Conservation (phyloP, 2,329 filamentous ascomycete species). For the Fusarium udum region DNA sequence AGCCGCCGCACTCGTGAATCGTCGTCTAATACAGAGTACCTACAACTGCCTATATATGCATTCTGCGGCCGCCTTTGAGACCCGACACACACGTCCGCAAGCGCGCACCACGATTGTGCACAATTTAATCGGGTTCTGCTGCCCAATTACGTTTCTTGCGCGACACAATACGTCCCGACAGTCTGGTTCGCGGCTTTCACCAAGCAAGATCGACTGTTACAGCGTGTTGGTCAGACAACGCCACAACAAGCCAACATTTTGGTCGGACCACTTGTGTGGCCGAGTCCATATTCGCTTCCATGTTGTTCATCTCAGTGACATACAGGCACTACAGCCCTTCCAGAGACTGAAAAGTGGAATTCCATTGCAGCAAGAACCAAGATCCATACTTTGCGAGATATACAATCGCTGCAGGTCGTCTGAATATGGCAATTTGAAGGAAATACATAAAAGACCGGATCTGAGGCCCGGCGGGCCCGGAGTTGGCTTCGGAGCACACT, state of each 20-base stretch:
- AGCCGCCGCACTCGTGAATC: neutral
- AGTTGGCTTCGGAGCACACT: conserved; percentile 15
- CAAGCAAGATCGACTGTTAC: conserved; percentile 39
- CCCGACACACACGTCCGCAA: conserved; percentile 2
- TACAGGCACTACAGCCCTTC: neutral
- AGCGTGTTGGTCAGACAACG: conserved; percentile 32
- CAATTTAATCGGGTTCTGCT: conserved; percentile 15
- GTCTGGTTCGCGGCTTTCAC: conserved; percentile 36
- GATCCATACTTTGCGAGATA: neutral
- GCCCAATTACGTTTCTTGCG: conserved; percentile 34
- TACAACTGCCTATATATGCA: conserved; percentile 7
- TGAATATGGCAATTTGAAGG: neutral
- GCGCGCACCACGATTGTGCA: conserved; percentile 20
- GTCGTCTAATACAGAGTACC: conserved; percentile 6
- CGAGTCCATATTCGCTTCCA: neutral
- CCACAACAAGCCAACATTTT: conserved; percentile 32
- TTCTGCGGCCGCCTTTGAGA: conserved; percentile 11
- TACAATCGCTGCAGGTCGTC: neutral
- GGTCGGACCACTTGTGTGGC: conserved; percentile 11
- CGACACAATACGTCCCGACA: conserved; percentile 35
- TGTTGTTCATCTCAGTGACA: neutral
- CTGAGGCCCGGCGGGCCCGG: conserved; percentile 37
- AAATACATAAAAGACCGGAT: conserved; percentile 24
- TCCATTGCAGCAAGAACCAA: neutral
- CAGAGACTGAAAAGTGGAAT: neutral